Evolutionary conservation across 345 rosid species (phyloP), one percentile per base, ranked within the genome.

Genomic region (Salix koriyanagi): DNA sequence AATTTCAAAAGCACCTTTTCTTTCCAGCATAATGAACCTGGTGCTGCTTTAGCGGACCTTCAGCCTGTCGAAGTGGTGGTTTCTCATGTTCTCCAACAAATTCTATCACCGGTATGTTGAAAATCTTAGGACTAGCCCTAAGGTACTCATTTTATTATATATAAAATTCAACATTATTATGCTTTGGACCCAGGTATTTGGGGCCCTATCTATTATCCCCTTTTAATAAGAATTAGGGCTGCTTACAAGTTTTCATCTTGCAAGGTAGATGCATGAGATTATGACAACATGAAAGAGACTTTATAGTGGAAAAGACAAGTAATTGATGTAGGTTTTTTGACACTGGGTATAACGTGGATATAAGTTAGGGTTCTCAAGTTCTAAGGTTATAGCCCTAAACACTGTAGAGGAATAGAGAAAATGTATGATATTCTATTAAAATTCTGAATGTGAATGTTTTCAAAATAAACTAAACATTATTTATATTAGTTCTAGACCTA

Each of bases 21-120:
- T 79, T 81, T 77, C 56, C 86, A 95, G 97, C 98, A 93, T 85
- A 97, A 97, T 78, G 98, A 95, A 82, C 86, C 97, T 78, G 99
- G 97, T 79, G 99, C 92, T 79, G 96, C 91, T 79, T 92, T 95
- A 65, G 98, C 87, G 10, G 97, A 95, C 74, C 79, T 95, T 84
- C 96, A 89, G 88, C 90, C 92, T 73, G 93, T 95, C 68, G 96
- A 91, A 68, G 87, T 88, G 73, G 92, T 95, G 74, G 94, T 93
- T 79, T 93, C 98, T 76, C 94, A 90, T 79, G 90, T 90, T 83
- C 94, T 93, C 78, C 87, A 90, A 73, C 92, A 91, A 82, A 93
- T 95, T 76, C 79, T 95, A 41, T 92, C 92, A 46, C 85, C 74
- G 85, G 98, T 94, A 92, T 77, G 90, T 79, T 52, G 76, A 77